Base-by-base conservation (phyloP, 495 filamentous ascomycete genomes). In the Bacidia rubella region DNA sequence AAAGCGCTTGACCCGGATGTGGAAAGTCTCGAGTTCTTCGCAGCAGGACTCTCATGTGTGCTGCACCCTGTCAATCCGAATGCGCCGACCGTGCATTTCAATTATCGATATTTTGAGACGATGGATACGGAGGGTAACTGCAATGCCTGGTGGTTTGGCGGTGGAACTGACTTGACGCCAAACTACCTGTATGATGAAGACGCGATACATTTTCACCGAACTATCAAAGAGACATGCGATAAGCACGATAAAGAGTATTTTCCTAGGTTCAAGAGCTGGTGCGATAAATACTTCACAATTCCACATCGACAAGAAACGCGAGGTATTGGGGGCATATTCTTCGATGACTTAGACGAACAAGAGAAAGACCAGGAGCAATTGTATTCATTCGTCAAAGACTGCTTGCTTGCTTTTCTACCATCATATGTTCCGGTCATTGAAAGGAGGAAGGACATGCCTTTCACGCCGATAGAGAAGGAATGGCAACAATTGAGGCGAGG, bases 21-120 rank as follows among this genome's bases (percentile, higher is more conserved):
- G 20, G 83, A 90, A 23, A 83, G 76, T 40, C 71, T 99, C 43
- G 83, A 83, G 52, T 99, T 97, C 78, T 99, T 96, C 65, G 92
- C 89, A 19, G 85, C 92, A 0, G 92, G 92, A 2, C 69, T 99
- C 41, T 95, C 88, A 57, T 73, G 97, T 62, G 89, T 99, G 47
- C 70, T 96, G 21, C 92, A 97, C 65, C 92, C 92, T 5, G 69
- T 77, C 29, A 99, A 99, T 68, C 92, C 92, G 23, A 94, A 93
- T 82, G 90, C 90, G 19, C 92, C 92, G 0, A 99, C 92, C 0
- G 90, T 99, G 20, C 92, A 99, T 66, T 74, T 99, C 54, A 99
- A 99, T 73, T 99, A 99, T 73, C 78, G 92, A 2, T 99, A 99
- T 71, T 99, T 99, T 63, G 92, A 99, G 72, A 99, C 92, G 5